Percentiles rank a stretch among this genome's conserved stretches.
Evolutionary conservation across 306 rosid species (phyloP).

Genomic region (Phaseolus lunatus): DNA sequence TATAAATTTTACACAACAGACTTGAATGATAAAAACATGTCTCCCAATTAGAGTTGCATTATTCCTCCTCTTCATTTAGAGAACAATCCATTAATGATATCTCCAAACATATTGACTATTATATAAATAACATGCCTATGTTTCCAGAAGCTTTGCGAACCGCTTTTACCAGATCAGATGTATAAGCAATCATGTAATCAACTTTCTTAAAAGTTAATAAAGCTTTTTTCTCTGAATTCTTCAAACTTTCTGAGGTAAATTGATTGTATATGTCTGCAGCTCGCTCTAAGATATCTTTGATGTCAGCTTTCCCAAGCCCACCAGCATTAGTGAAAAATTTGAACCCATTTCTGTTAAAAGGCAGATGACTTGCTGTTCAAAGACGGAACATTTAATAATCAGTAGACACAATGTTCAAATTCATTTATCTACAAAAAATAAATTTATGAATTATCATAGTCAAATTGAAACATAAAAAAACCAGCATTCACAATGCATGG

Average conservation of each 20-base stretch:
- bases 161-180: constrained; percentile 88
- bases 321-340: constrained; percentile 90
- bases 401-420: constrained; percentile 24
- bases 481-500: constrained; percentile 6
- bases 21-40: constrained; percentile 1
- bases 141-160: constrained; percentile 91
- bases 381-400: constrained; percentile 35
- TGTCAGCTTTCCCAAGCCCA: constrained; percentile 96
- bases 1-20: constrained; percentile 12
- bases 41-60: constrained; percentile 28
- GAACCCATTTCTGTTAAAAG: constrained; percentile 95
- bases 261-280: constrained; percentile 79
- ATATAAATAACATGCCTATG: constrained; percentile 64
- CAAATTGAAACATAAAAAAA: constrained; percentile 19
- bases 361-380: constrained; percentile 94
- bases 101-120: constrained; percentile 30
- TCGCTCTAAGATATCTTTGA: constrained; percentile 82
- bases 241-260: constrained; percentile 64
- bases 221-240: constrained; percentile 60
- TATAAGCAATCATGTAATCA: constrained; percentile 82
- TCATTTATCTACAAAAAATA: constrained; percentile 2
- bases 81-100: constrained; percentile 33
- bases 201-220: constrained; percentile 61
- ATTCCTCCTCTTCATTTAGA: constrained; percentile 25
- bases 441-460: constrained; percentile 2